Base-by-base conservation (phyloP, 2,329 filamentous ascomycete genomes). In the Clarireedia paspali region DNA sequence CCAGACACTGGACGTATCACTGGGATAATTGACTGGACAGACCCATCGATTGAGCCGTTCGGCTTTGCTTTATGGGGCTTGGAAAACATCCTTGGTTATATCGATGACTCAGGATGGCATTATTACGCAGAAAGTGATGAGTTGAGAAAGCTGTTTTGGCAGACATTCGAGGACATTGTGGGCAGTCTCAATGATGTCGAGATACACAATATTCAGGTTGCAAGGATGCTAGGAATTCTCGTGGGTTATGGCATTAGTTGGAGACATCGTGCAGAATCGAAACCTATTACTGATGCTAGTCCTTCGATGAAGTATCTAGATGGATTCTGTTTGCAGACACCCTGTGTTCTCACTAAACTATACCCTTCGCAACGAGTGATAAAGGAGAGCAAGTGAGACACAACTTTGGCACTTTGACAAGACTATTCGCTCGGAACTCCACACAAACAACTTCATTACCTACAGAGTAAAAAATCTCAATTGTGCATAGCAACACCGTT, bases 1-100 rank as follows among this genome's bases (percentile, higher is more conserved):
- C 49, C 49, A 4, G 36, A 39, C 15, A 51, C 49, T 20, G 49
- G 67, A 62, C 68, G 70, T 60, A 57, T 75, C 3, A 63, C 64
- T 34, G 72, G 73, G 2, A 71, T 75, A 6, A 65, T 75, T 54
- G 72, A 74, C 64, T 76, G 70, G 72, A 69, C 72, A 1, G 70
- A 75, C 60, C 69, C 72, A 3, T 64, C 69, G 48, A 66, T 74
- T 26, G 52, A 66, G n/a, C 71, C 72, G 6, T 75, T 75, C 58
- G 72, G 73, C 10, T 27, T 23, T 24, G 38, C 30, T 12, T 50
- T 53, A 26, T 53, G 51, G 42, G 47, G 30, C 20, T 6, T 47
- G 27, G 47, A 51, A 27, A 24, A 56, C n/a, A 23, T 24, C 20
- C 45, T 53, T 30, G 50, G 42, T 39, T 53, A 46, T 46, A 45